These are phyloP conservation scores for Penicillium sp. DNA, from an alignment of 2,329 filamentous ascomycete genomes.

Conservation along the genomic window DNA sequence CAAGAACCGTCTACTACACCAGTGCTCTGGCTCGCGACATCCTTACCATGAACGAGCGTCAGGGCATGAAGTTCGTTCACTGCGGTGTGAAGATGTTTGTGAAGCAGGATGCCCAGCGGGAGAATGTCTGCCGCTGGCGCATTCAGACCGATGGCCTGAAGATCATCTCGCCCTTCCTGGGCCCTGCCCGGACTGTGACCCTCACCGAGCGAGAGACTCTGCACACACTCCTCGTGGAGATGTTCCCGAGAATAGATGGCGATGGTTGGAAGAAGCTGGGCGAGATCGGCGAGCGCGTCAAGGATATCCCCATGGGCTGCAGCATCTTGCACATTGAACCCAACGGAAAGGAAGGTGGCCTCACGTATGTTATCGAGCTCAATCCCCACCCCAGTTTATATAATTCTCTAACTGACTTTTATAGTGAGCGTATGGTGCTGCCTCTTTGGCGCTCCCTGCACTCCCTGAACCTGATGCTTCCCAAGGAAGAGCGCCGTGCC, in stretches of 20 bases:
- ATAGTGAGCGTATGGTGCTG: constrained; percentile 75
- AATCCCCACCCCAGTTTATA: background rate
- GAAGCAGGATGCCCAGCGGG: constrained; percentile 88
- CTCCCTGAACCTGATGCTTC: constrained; percentile 93
- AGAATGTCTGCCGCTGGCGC: constrained; percentile 86
- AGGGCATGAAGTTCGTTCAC: constrained; percentile 92
- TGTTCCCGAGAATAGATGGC: constrained; percentile 87
- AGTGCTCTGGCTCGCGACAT: constrained; percentile 81
- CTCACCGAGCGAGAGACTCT: constrained; percentile 78
- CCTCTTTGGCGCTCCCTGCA: constrained; percentile 92
- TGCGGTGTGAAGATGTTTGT: constrained; percentile 99
- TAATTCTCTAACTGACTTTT: constrained; percentile 18
- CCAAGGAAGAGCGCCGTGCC: constrained; percentile 90
- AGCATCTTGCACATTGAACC: constrained; percentile 84
- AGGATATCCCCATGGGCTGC: constrained; percentile 82
- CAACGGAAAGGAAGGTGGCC: constrained; percentile 60
- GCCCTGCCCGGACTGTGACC: constrained; percentile 70
- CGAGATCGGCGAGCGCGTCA: constrained; percentile 82
- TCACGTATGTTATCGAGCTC: constrained; percentile 42
- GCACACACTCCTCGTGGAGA: constrained; percentile 79
- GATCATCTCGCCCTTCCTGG: constrained; percentile 87
- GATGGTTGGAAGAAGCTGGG: constrained; percentile 72
- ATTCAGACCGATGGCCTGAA: constrained; percentile 93
- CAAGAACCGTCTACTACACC: constrained; percentile 97
- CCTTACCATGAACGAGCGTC: constrained; percentile 80